A percentile compares a stretch with the other conserved stretches of the same genome.
phyloP scores from a whole-genome alignment of 495 filamentous ascomycete species.

The Penicillium dipodomyicola region DNA sequence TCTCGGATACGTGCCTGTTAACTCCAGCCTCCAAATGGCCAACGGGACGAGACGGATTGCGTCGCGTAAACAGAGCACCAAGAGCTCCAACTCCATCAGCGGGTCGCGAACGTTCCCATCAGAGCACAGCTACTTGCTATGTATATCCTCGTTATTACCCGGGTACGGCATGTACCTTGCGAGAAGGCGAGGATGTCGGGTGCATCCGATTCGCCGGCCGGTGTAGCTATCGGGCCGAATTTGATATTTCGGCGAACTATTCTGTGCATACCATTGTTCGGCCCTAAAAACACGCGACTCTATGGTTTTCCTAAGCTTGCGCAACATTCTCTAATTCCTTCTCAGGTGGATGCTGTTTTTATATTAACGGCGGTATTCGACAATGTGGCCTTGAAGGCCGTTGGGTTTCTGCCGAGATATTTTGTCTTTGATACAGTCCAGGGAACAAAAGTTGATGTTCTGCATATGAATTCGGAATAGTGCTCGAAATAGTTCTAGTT shows the following conservation, averaged over 20 bases:
- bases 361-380: neutral
- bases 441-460: neutral
- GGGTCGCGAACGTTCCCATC: neutral
- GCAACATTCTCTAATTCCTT: neutral
- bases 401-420: neutral
- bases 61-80: neutral
- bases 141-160: neutral
- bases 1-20: neutral
- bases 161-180: neutral
- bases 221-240: neutral
- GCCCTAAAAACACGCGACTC: neutral
- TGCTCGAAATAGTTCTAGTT: neutral
- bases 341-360: neutral
- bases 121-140: neutral
- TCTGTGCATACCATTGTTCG: neutral
- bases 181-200: neutral
- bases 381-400: neutral
- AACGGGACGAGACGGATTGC: neutral
- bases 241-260: neutral
- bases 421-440: neutral
- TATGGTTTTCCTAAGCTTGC: neutral
- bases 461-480: neutral
- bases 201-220: neutral
- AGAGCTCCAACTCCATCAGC: slow-evolving; percentile 1
- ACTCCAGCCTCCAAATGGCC: neutral